Percentiles rank a stretch among this genome's conserved stretches.
phyloP scores from a whole-genome alignment of 1,284 basidiomycete species.

The Waitea zeae region DNA sequence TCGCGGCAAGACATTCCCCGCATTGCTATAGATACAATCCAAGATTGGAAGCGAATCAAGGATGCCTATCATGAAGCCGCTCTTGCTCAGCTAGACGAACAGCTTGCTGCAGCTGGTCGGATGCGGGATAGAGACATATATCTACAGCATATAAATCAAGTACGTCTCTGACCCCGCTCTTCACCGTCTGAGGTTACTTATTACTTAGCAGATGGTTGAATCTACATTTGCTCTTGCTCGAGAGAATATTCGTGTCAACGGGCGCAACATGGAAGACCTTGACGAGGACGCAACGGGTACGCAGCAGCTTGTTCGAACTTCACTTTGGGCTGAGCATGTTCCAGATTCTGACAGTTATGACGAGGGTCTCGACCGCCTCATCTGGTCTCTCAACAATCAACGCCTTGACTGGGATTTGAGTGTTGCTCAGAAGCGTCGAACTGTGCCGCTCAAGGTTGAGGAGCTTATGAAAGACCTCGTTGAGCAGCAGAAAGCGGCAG shows the following conservation, averaged over 20 bases:
- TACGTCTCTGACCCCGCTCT: conserved; percentile 10
- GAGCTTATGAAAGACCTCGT: conserved; percentile 28
- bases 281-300: conserved; percentile 36
- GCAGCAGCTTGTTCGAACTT: conserved; percentile 4
- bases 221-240: conserved; percentile 43
- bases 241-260: conserved; percentile 64
- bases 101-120: conserved; percentile 18
- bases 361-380: conserved; percentile 56
- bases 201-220: conserved; percentile 32
- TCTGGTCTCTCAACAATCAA: conserved; percentile 55
- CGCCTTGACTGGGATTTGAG: conserved; percentile 49
- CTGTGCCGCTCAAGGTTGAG: conserved; percentile 33
- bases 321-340: not conserved
- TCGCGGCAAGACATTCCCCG: conserved; percentile 41
- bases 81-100: conserved; percentile 22
- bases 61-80: conserved; percentile 28
- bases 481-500: conserved; percentile 21
- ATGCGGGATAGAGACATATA: conserved; percentile 25
- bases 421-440: conserved; percentile 42
- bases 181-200: conserved; percentile 3
- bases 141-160: conserved; percentile 30
- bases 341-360: conserved; percentile 65
- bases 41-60: conserved; percentile 44
- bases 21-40: conserved; percentile 40
- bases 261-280: conserved; percentile 54